Evolutionary conservation across 2,329 filamentous ascomycete species (phyloP), one percentile per base, ranked within the genome.

Genomic region (Fusarium ramigenum): DNA sequence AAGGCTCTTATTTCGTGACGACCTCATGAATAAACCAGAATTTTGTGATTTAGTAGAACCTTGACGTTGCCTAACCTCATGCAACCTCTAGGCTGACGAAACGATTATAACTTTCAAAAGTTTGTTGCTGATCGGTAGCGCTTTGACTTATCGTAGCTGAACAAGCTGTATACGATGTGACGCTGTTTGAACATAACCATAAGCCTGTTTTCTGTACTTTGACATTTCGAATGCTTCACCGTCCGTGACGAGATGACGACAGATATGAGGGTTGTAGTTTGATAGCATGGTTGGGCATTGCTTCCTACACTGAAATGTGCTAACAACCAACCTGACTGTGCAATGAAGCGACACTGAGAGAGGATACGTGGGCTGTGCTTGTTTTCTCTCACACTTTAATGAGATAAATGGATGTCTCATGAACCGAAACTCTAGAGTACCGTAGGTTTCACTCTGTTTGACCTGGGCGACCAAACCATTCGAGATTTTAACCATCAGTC

Each of bases 1-100:
- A 73, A 70, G 70, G 46, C 65, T 39, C 40, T 69, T 61, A n/a
- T 39, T 50, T 58, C 42, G 56, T 36, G 34, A 47, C 66, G 32
- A 54, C 53, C 36, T 46, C 53, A 21, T 30, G 40, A 21, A 32
- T 12, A 58, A 66, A 12, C 40, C 50, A 52, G 56, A 47, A 60
- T 46, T 40, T 43, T 15, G 9, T 36, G 25, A 21, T 40, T 36
- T 28, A 19, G n/a, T 30, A 40, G 12, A 42, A n/a, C 8, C 19
- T 54, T 70, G 25, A 36, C 21, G 11, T 30, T 42, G 46, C 23
- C n/a, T 46, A 34, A 32, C 23, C 60, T 56, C 25, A n/a, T 42
- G 12, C 37, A 23, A 42, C 19, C 32, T 49, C 65, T 70, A 46
- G 66, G 59, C 59, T 53, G 65, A 59, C 52, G 59, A 69, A 57